Conservation (phyloP, 768 basidiomycete genomes). For the Pseudohyphozyma bogoriensis region DNA sequence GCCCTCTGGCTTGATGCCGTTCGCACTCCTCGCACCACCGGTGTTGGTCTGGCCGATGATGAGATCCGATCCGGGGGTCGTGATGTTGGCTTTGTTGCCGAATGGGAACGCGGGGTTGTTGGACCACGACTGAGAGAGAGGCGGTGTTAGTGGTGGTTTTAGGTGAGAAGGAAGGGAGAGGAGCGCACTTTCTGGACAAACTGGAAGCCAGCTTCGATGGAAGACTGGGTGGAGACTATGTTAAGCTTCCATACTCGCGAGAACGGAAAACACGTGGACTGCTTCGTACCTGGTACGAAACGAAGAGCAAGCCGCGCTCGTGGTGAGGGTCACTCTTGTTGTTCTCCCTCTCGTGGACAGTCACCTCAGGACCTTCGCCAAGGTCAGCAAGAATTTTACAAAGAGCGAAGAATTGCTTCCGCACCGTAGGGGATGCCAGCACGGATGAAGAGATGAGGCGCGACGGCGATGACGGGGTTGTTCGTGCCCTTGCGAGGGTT, state of each 20-base stretch:
- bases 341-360: not conserved
- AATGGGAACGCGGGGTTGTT: not conserved
- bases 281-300: too few species aligned
- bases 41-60: not conserved
- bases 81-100: not conserved
- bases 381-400: not conserved
- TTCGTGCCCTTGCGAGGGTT: slow-evolving; percentile 44
- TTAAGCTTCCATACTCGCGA: too few species aligned
- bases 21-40: not conserved
- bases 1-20: not conserved
- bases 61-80: not conserved
- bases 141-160: not conserved
- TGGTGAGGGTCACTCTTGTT: slow-evolving; percentile 20
- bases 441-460: slow-evolving; percentile 34
- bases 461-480: slow-evolving; percentile 4
- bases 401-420: slow-evolving; percentile 1
- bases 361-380: slow-evolving; percentile 1
- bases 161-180: not conserved
- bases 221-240: too few species aligned
- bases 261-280: too few species aligned
- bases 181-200: slow-evolving; percentile 29
- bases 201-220: slow-evolving; percentile 40
- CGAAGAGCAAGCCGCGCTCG: slow-evolving; percentile 48
- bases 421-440: slow-evolving; percentile 40
- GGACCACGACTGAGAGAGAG: too few species aligned